phyloP scores from a whole-genome alignment of 1,139 yeast genomes.

The Saccharomyces hybrid region DNA sequence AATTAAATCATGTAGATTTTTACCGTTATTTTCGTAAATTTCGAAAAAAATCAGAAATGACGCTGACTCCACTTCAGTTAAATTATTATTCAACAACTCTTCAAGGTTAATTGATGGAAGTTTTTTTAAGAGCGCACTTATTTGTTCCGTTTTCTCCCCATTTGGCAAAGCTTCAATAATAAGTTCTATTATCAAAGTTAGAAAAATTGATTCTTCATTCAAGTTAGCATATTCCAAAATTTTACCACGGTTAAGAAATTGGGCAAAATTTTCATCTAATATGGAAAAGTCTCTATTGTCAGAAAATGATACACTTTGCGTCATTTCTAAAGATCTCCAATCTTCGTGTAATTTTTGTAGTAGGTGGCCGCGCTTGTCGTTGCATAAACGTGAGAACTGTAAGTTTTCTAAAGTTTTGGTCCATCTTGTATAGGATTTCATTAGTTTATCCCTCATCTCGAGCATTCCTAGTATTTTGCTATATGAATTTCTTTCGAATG shows the following conservation, averaged over 20 bases:
- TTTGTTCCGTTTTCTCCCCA: slow-evolving; percentile 9
- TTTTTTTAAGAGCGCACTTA: slow-evolving; percentile 8
- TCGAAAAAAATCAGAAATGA: slow-evolving; percentile 18
- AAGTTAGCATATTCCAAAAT: slow-evolving; percentile 15
- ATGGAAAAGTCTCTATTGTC: slow-evolving; percentile 29
- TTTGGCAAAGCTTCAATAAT: slow-evolving; percentile 21
- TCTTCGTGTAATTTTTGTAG: slow-evolving; percentile 12
- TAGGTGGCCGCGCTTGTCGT: slow-evolving; percentile 23
- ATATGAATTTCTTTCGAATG: slow-evolving; percentile 26
- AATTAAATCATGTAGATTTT: slow-evolving; percentile 6
- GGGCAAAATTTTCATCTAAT: slow-evolving; percentile 7
- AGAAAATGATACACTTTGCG: slow-evolving; percentile 8
- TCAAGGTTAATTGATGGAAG: background rate
- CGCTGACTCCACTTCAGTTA: slow-evolving; percentile 18
- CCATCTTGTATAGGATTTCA: slow-evolving; percentile 22
- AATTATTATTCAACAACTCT: background rate
- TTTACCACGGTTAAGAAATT: background rate
- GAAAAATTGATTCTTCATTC: slow-evolving; percentile 12
- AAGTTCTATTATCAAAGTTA: slow-evolving; percentile 18
- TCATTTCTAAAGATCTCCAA: slow-evolving; percentile 12
- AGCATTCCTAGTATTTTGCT: slow-evolving; percentile 29
- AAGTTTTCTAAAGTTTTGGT: slow-evolving; percentile 15
- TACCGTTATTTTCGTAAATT: slow-evolving; percentile 16
- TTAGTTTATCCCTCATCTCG: slow-evolving; percentile 19
- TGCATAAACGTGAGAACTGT: slow-evolving; percentile 25